A percentile compares a stretch with the other conserved stretches of the same genome.
These are phyloP conservation scores for Sclerotinia nivalis DNA, from an alignment of 2,329 filamentous ascomycete genomes.

Conservation along the genomic window DNA sequence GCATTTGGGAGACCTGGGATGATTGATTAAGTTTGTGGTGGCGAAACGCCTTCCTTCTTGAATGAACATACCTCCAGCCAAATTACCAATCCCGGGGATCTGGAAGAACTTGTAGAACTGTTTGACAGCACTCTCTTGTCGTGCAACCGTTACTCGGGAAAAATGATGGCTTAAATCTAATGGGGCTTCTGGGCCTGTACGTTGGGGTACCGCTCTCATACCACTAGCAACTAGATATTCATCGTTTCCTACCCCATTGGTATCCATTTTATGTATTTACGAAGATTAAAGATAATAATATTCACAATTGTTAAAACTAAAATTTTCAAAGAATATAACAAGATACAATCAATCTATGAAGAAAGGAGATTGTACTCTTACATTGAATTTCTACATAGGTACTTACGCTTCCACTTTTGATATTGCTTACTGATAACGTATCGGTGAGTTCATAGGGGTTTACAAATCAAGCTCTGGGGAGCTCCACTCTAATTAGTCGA, in stretches of 20 bases:
- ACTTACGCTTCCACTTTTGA: background rate
- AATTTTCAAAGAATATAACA: background rate
- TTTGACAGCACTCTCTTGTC: conserved; percentile 70
- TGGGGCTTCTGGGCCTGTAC: conserved; percentile 47
- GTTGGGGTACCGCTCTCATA: conserved; percentile 22
- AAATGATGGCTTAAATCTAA: conserved; percentile 79
- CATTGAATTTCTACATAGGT: background rate
- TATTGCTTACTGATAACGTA: conserved; percentile 20
- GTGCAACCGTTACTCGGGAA: conserved; percentile 66
- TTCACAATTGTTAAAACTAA: background rate
- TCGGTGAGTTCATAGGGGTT: background rate
- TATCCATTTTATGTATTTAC: background rate
- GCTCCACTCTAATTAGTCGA: background rate
- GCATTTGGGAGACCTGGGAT: conserved; percentile 69
- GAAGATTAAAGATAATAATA: background rate
- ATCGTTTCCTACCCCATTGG: background rate
- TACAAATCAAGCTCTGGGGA: conserved; percentile 2
- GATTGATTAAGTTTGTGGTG: conserved; percentile 22
- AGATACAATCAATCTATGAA: conserved; percentile 6
- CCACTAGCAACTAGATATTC: conserved; percentile 14
- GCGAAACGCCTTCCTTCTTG: background rate
- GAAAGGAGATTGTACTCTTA: background rate
- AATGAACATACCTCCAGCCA: conserved; percentile 58
- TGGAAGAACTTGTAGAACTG: conserved; percentile 81
- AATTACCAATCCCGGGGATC: conserved; percentile 62